Conservation (phyloP, 805 yeast genomes). For the Starmerella asiatica region DNA sequence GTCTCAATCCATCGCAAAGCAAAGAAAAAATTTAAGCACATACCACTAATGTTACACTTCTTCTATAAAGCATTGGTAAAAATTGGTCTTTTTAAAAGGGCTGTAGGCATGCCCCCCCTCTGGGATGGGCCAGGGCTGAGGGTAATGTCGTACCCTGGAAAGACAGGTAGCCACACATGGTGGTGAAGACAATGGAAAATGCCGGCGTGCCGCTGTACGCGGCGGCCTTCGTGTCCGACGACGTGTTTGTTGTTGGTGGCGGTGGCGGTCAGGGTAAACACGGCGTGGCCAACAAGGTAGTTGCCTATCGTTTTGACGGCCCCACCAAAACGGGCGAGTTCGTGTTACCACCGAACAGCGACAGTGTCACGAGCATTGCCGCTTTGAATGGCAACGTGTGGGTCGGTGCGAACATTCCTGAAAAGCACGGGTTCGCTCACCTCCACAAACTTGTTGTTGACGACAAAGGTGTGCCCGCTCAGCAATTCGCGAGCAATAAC, state of each 20-base stretch:
- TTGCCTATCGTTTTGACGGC: constrained; percentile 14
- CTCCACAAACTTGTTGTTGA: constrained; percentile 31
- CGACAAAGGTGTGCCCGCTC: constrained; percentile 1
- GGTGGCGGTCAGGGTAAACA: constrained; percentile 94
- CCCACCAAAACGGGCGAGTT: constrained; percentile 9
- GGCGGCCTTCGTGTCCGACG: constrained; percentile 50
- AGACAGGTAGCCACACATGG: too few species aligned
- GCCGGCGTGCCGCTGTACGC: constrained; percentile 55
- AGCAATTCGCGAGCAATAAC: not conserved
- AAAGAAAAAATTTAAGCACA: too few species aligned
- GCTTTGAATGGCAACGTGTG: constrained; percentile 34
- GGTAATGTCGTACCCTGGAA: too few species aligned
- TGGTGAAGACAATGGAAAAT: constrained; percentile 7
- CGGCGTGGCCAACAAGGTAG: constrained; percentile 71
- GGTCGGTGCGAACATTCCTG: constrained; percentile 15
- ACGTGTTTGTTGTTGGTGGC: constrained; percentile 61
- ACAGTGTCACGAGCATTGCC: constrained; percentile 78
- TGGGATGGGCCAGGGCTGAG: too few species aligned
- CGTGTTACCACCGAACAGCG: constrained; percentile 36
- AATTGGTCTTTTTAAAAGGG: too few species aligned
- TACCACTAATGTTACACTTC: too few species aligned
- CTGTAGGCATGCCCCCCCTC: too few species aligned
- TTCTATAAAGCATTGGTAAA: too few species aligned
- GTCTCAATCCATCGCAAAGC: too few species aligned
- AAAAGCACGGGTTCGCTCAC: constrained; percentile 46